phyloP scores from a whole-genome alignment of 2,329 filamentous ascomycete species.

The Aspergillus cejpii region DNA sequence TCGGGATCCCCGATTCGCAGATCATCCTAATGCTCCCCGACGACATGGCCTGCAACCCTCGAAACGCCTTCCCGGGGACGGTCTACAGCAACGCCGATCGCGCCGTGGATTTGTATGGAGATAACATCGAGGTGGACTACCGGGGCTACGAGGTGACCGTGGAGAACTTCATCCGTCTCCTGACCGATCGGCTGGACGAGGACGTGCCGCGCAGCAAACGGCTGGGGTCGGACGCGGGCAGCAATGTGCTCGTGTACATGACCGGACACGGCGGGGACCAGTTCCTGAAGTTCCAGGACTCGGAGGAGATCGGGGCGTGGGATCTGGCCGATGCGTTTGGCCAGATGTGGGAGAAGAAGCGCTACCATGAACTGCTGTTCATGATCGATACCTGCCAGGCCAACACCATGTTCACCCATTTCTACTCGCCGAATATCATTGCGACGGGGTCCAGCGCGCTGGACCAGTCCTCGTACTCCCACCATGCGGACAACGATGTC shows the following conservation, averaged over 20 bases:
- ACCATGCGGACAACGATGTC: constrained; percentile 96
- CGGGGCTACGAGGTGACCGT: constrained; percentile 97
- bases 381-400: constrained; percentile 99
- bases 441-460: constrained; percentile 94
- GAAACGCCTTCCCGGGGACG: constrained; percentile 93
- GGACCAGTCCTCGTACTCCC: constrained; percentile 92
- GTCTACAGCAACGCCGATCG: constrained; percentile 98
- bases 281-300: constrained; percentile 97
- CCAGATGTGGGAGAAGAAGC: constrained; percentile 99
- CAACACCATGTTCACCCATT: constrained; percentile 97
- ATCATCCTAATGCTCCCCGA: constrained; percentile 99
- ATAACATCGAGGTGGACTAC: constrained; percentile 99
- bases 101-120: constrained; percentile 90
- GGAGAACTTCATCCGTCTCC: constrained; percentile 91
- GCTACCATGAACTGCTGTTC: constrained; percentile 96
- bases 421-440: constrained; percentile 97
- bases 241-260: constrained; percentile 98
- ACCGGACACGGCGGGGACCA: constrained; percentile 96
- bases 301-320: constrained; percentile 93
- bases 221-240: constrained; percentile 85
- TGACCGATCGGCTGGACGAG: constrained; percentile 89
- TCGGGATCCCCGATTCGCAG: constrained; percentile 95
- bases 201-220: constrained; percentile 94
- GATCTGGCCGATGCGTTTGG: constrained; percentile 95
- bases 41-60: constrained; percentile 98